phyloP scores from a whole-genome alignment of 495 filamentous ascomycete genomes.

The Choiromyces venosus region DNA sequence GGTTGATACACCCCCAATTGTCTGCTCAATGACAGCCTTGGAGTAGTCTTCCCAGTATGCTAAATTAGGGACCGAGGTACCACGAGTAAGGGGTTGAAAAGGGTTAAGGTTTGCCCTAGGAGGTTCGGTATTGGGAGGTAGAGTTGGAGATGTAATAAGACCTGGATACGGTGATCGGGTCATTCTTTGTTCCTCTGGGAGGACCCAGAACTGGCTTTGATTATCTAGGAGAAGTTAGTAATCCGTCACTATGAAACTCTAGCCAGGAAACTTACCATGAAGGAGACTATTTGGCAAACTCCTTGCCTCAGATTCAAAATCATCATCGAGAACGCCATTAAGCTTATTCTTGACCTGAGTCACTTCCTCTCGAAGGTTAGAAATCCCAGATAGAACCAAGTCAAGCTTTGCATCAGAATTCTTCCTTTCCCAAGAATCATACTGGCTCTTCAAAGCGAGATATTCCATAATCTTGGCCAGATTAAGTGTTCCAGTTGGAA shows the following conservation, averaged over 20 bases:
- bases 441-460: background rate
- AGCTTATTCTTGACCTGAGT: background rate
- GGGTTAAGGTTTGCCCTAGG: background rate
- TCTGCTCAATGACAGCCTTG: background rate
- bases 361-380: background rate
- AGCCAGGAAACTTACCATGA: background rate
- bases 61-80: background rate
- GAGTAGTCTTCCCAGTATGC: background rate
- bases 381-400: background rate
- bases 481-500: background rate
- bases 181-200: background rate
- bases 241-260: background rate
- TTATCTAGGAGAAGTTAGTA: background rate
- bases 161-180: background rate
- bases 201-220: background rate
- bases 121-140: background rate
- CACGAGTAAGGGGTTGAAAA: background rate
- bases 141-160: background rate
- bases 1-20: background rate
- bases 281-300: background rate
- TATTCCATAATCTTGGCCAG: background rate
- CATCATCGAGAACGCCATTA: background rate
- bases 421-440: background rate
- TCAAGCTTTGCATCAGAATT: background rate
- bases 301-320: background rate